phyloP scores from a whole-genome alignment of 768 basidiomycete genomes.

The Suillus hirtellus region DNA sequence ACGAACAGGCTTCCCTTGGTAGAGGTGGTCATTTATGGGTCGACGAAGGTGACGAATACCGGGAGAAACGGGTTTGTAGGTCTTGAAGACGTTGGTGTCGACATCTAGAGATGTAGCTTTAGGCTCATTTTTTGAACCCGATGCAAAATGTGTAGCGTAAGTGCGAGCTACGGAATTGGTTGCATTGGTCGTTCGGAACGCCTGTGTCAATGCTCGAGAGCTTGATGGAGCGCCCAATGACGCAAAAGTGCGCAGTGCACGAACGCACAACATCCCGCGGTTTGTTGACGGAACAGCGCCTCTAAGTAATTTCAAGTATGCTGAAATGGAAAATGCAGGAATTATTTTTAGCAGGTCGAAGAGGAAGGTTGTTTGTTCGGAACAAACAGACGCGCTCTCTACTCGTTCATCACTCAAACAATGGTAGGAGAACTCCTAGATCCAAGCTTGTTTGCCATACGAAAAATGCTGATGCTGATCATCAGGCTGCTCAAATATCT shows the following conservation, averaged over 20 bases:
- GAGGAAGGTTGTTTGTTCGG: slow-evolving; percentile 28
- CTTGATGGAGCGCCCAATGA: slow-evolving; percentile 15
- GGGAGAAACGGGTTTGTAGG: slow-evolving; percentile 86
- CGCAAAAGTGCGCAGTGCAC: slow-evolving; percentile 18
- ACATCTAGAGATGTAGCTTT: slow-evolving; percentile 38
- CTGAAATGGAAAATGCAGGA: slow-evolving; percentile 10
- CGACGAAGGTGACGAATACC: slow-evolving; percentile 83
- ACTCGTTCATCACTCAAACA: slow-evolving; percentile 14
- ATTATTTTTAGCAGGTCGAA: slow-evolving; percentile 5
- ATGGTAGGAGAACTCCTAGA: slow-evolving; percentile 28
- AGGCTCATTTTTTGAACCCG: slow-evolving; percentile 30
- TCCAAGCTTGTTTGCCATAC: neutral
- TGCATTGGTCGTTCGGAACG: slow-evolving; percentile 15
- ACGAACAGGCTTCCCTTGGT: slow-evolving; percentile 82
- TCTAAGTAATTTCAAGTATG: slow-evolving; percentile 1
- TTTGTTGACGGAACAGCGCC: neutral
- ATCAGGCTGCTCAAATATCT: slow-evolving; percentile 68
- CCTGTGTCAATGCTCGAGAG: slow-evolving; percentile 5
- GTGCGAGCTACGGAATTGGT: slow-evolving; percentile 23
- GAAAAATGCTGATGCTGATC: slow-evolving; percentile 14
- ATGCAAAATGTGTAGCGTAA: slow-evolving; percentile 40
- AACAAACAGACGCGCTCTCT: slow-evolving; percentile 36
- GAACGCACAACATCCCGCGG: slow-evolving; percentile 20
- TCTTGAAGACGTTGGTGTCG: slow-evolving; percentile 69
- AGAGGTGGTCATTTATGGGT: slow-evolving; percentile 82